A percentile compares a stretch with the other conserved stretches of the same genome.
Evolutionary conservation across 2,329 filamentous ascomycete species (phyloP).

Genomic region (Aspergillus sojae): DNA sequence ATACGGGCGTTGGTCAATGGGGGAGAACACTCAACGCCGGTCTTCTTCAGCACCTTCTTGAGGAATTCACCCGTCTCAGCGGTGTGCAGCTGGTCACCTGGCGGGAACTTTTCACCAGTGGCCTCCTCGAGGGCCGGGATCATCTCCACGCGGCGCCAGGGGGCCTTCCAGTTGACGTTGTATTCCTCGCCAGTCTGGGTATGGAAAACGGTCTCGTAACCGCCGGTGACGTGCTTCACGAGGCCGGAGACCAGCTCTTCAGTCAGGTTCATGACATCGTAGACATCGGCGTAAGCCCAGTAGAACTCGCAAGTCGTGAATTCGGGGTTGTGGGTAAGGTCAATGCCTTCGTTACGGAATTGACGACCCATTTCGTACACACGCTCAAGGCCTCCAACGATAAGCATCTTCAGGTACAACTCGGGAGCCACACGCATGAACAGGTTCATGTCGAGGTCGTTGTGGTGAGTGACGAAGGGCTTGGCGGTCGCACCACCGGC

Average conservation of each 20-base stretch:
- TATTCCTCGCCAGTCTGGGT: slow-evolving; percentile 84
- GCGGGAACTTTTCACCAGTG: slow-evolving; percentile 90
- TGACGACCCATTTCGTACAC: slow-evolving; percentile 96
- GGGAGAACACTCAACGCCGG: slow-evolving; percentile 83
- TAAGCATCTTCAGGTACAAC: slow-evolving; percentile 92
- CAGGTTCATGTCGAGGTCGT: slow-evolving; percentile 91
- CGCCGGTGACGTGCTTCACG: slow-evolving; percentile 84
- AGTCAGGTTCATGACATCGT: slow-evolving; percentile 87
- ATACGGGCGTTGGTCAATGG: slow-evolving; percentile 93
- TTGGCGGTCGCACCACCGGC: slow-evolving; percentile 94
- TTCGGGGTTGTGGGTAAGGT: slow-evolving; percentile 95
- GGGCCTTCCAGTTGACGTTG: slow-evolving; percentile 92
- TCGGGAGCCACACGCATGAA: slow-evolving; percentile 95
- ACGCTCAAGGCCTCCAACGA: slow-evolving; percentile 90
- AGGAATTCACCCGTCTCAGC: slow-evolving; percentile 87
- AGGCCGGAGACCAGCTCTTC: slow-evolving; percentile 90
- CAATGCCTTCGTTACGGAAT: slow-evolving; percentile 91
- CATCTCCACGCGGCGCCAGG: slow-evolving; percentile 95
- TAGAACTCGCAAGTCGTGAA: slow-evolving; percentile 99
- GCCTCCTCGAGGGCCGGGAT: slow-evolving; percentile 89
- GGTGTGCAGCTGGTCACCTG: slow-evolving; percentile 86
- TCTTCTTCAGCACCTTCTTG: slow-evolving; percentile 80
- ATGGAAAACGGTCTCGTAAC: slow-evolving; percentile 82
- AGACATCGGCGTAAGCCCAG: slow-evolving; percentile 87
- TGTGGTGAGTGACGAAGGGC: slow-evolving; percentile 94